These are phyloP conservation scores for Coelastrella sp. DNA, from an alignment of 139 green algal genomes.

Conservation along the genomic window DNA sequence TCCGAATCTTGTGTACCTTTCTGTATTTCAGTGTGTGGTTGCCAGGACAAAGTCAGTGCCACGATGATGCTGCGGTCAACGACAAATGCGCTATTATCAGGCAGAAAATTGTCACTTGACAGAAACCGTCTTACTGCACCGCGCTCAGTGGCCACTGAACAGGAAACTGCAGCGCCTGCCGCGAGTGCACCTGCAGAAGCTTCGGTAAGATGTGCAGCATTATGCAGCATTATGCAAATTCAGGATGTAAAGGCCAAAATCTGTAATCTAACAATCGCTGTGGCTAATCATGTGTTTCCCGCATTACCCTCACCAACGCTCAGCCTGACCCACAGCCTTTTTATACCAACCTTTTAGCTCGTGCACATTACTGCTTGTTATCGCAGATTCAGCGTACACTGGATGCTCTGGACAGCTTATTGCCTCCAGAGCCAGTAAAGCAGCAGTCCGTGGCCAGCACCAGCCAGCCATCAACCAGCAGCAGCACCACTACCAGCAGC, in stretches of 20 bases:
- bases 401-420: constrained; percentile 1
- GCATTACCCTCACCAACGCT: too few species aligned
- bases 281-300: too few species aligned
- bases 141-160: not conserved
- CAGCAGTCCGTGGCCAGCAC: not conserved
- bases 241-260: not conserved
- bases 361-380: too few species aligned
- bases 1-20: not conserved
- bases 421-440: constrained; percentile 1
- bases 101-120: not conserved
- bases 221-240: not conserved
- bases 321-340: not conserved
- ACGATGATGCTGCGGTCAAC: not conserved
- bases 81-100: not conserved
- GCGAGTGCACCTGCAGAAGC: not conserved
- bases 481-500: not conserved
- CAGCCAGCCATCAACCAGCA: not conserved
- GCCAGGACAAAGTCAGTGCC: not conserved
- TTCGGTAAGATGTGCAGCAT: not conserved
- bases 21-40: not conserved
- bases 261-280: not conserved
- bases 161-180: not conserved
- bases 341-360: not conserved
- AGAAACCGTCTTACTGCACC: not conserved
- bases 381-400: not conserved